phyloP scores from a whole-genome alignment of 176 grass and related monocot species.

The Paspalum notatum region DNA sequence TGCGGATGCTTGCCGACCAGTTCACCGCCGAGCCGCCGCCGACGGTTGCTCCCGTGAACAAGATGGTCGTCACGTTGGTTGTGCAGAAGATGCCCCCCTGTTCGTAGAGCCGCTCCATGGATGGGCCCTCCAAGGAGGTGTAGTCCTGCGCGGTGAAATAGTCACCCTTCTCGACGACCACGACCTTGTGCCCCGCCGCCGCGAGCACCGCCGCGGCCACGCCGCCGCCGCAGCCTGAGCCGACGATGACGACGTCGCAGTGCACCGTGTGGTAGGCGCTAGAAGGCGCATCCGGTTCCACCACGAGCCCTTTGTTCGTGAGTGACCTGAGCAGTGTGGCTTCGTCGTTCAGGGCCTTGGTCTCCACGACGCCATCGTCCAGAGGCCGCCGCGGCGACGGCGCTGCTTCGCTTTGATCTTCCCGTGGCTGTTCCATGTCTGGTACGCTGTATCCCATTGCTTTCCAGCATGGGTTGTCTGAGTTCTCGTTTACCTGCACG shows the following conservation, averaged over 20 bases:
- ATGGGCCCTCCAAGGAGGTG: constrained; percentile 56
- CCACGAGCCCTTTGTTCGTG: constrained; percentile 36
- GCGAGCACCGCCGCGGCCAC: constrained; percentile 67
- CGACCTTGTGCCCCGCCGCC: constrained; percentile 55
- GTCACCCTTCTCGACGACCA: constrained; percentile 67
- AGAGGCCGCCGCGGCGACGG: constrained; percentile 38
- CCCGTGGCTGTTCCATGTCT: background rate
- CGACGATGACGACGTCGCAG: constrained; percentile 66
- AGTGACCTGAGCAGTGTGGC: constrained; percentile 45
- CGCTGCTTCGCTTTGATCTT: constrained; percentile 7
- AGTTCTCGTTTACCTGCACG: constrained; percentile 63
- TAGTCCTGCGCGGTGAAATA: constrained; percentile 61
- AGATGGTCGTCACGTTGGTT: constrained; percentile 22
- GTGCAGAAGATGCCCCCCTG: constrained; percentile 42
- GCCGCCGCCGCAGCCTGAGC: constrained; percentile 63
- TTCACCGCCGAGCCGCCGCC: constrained; percentile 69
- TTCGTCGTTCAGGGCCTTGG: constrained; percentile 33
- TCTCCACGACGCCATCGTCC: constrained; percentile 55
- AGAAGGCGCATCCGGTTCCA: background rate
- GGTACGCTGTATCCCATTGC: constrained; percentile 67
- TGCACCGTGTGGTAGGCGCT: constrained; percentile 29
- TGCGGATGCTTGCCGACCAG: constrained; percentile 72
- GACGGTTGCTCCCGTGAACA: constrained; percentile 56
- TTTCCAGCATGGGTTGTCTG: constrained; percentile 67
- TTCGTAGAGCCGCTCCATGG: constrained; percentile 54